phyloP scores from a whole-genome alignment of 2,329 filamentous ascomycete genomes.

The Trichoderma lentiforme region DNA sequence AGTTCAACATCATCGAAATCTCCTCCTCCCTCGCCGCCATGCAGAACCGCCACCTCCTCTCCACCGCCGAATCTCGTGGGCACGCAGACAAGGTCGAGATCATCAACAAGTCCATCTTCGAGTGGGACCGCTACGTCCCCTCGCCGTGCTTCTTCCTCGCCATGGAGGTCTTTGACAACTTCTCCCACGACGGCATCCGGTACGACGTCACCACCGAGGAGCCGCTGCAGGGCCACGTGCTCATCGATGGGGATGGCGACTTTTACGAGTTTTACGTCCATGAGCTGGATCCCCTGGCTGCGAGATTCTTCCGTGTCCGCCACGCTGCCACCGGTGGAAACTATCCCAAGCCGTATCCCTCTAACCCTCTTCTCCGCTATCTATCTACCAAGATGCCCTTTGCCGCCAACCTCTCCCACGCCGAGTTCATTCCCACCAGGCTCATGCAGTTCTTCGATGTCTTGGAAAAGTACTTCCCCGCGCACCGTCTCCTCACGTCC shows the following conservation, averaged over 20 bases:
- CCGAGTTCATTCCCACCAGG: slow-evolving; percentile 91
- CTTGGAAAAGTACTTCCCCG: slow-evolving; percentile 81
- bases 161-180: slow-evolving; percentile 98
- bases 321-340: slow-evolving; percentile 67
- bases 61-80: slow-evolving; percentile 64
- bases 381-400: slow-evolving; percentile 66
- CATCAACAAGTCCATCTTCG: slow-evolving; percentile 91
- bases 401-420: slow-evolving; percentile 69
- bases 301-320: slow-evolving; percentile 79
- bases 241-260: slow-evolving; percentile 81
- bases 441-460: slow-evolving; percentile 98
- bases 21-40: slow-evolving; percentile 74
- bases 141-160: slow-evolving; percentile 96
- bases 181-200: slow-evolving; percentile 89
- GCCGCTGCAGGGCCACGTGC: slow-evolving; percentile 82
- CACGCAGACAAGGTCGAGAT: slow-evolving; percentile 88
- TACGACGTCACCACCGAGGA: slow-evolving; percentile 80
- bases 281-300: slow-evolving; percentile 75
- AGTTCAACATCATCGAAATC: slow-evolving; percentile 95
- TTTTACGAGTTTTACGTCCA: slow-evolving; percentile 92
- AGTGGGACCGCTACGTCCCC: slow-evolving; percentile 85
- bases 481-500: slow-evolving; percentile 80
- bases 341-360: slow-evolving; percentile 60
- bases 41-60: slow-evolving; percentile 68
- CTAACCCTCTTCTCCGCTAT: slow-evolving; percentile 54